Percentiles rank a stretch among this genome's conserved stretches.
phyloP scores from a whole-genome alignment of 2,329 filamentous ascomycete genomes.

The Peltaster fructicola region DNA sequence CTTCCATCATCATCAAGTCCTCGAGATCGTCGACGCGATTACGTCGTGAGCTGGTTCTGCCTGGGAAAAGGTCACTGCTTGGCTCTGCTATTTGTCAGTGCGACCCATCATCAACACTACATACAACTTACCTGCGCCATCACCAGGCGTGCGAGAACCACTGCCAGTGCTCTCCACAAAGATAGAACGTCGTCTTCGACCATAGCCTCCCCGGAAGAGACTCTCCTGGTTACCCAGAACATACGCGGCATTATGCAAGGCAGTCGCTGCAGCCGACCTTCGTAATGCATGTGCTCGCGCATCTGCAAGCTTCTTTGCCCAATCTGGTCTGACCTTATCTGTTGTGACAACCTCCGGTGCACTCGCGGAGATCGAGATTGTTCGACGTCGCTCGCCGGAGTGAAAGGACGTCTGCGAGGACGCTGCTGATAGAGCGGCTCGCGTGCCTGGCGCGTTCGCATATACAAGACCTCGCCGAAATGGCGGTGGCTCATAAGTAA shows the following conservation, averaged over 20 bases:
- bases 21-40: slow-evolving; percentile 72
- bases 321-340: slow-evolving; percentile 81
- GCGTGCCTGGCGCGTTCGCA: slow-evolving; percentile 28
- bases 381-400: slow-evolving; percentile 33
- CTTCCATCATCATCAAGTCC: slow-evolving; percentile 97
- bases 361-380: slow-evolving; percentile 59
- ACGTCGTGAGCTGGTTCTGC: slow-evolving; percentile 35
- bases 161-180: slow-evolving; percentile 31
- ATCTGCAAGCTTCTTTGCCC: slow-evolving; percentile 73
- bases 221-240: slow-evolving; percentile 43
- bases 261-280: slow-evolving; percentile 80
- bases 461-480: slow-evolving; percentile 74
- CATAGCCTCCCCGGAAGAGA: slow-evolving; percentile 13
- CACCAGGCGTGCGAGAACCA: slow-evolving; percentile 26
- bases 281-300: slow-evolving; percentile 73
- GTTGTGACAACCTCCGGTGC: slow-evolving; percentile 81
- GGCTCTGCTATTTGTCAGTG: slow-evolving; percentile 8
- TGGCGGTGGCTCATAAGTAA: slow-evolving; percentile 80
- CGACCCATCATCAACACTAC: slow-evolving; percentile 11
- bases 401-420: slow-evolving; percentile 42
- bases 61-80: slow-evolving; percentile 21
- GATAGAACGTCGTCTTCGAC: slow-evolving; percentile 33
- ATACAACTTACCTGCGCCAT: slow-evolving; percentile 15
- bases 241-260: slow-evolving; percentile 86
- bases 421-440: slow-evolving; percentile 50